phyloP scores from a whole-genome alignment of 2,329 filamentous ascomycete genomes.

The Acrocalymma vagum region DNA sequence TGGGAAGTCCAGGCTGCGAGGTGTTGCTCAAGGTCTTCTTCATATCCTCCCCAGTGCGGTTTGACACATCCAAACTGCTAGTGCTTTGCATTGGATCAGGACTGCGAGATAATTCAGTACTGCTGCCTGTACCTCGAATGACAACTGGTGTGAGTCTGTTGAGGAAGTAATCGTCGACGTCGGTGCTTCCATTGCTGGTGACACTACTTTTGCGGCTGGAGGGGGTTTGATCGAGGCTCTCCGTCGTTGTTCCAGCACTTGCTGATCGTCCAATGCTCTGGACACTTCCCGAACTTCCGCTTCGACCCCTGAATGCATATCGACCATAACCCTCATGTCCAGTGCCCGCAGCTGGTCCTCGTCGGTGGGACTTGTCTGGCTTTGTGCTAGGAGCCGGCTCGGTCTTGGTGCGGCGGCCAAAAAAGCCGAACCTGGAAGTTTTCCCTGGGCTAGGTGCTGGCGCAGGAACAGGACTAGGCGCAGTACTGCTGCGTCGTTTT shows the following conservation, averaged over 20 bases:
- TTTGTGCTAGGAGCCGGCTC: conserved; percentile 61
- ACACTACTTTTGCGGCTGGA: conserved; percentile 54
- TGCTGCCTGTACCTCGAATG: conserved; percentile 54
- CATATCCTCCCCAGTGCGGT: conserved; percentile 16
- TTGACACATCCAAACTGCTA: conserved; percentile 42
- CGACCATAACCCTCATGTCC: conserved; percentile 88
- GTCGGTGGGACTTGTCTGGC: conserved; percentile 65
- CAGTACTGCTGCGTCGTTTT: conserved; percentile 40
- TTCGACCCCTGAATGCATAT: conserved; percentile 71
- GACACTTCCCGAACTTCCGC: conserved; percentile 64
- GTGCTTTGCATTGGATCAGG: conserved; percentile 46
- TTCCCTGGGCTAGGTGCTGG: conserved; percentile 60
- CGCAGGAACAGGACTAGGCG: conserved; percentile 54
- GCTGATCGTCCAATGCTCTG: conserved; percentile 58
- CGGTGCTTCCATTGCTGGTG: conserved; percentile 50
- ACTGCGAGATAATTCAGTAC: conserved; percentile 43
- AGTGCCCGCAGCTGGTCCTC: conserved; percentile 89
- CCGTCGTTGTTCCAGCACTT: conserved; percentile 52
- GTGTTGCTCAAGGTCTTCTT: conserved; percentile 29
- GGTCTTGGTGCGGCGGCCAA: conserved; percentile 75
- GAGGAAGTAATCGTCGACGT: conserved; percentile 57
- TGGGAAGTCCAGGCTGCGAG: conserved; percentile 25
- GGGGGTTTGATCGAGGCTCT: conserved; percentile 42
- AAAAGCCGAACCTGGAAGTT: conserved; percentile 78
- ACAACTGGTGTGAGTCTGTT: conserved; percentile 54